Evolutionary conservation across 75 land plant species (phyloP).

Genomic region (Cryptomeria japonica): DNA sequence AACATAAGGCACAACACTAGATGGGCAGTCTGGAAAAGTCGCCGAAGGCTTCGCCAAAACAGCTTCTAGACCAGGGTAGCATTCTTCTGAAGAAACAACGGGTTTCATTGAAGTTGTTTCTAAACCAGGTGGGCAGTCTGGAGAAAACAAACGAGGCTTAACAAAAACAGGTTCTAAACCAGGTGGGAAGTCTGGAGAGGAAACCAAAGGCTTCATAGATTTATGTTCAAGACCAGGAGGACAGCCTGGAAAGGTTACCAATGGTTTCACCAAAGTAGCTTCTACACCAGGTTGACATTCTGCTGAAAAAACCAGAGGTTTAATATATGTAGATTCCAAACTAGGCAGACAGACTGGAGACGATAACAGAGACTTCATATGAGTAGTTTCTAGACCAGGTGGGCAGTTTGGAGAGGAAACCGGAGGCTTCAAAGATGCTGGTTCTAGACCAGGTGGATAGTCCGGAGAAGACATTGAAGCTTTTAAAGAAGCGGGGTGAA

Average conservation of each 20-base stretch:
- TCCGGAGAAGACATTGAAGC: not conserved
- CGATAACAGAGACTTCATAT: not conserved
- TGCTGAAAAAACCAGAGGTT: not conserved
- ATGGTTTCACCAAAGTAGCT: not conserved
- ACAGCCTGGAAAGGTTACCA: not conserved
- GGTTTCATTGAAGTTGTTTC: not conserved
- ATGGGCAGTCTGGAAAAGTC: not conserved
- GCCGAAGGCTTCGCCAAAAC: not conserved
- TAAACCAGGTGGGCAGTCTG: not conserved
- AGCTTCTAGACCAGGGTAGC: not conserved
- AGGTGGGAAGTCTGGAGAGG: not conserved
- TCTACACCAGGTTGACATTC: not conserved
- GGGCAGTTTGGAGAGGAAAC: not conserved
- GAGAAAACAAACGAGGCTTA: not conserved
- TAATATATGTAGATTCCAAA: not conserved
- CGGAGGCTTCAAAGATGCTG: not conserved
- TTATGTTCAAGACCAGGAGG: not conserved
- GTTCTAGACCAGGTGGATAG: conserved; percentile 3
- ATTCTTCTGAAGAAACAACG: not conserved
- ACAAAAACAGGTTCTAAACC: not conserved
- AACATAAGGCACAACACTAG: not conserved
- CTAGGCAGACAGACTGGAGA: not conserved
- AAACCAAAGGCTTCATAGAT: not conserved
- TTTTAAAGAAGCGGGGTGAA: not conserved
- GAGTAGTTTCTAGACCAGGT: not conserved